Evolutionary conservation across 2,329 filamentous ascomycete genomes (phyloP).

Genomic region (Hawksworthiomyces lignivorus): DNA sequence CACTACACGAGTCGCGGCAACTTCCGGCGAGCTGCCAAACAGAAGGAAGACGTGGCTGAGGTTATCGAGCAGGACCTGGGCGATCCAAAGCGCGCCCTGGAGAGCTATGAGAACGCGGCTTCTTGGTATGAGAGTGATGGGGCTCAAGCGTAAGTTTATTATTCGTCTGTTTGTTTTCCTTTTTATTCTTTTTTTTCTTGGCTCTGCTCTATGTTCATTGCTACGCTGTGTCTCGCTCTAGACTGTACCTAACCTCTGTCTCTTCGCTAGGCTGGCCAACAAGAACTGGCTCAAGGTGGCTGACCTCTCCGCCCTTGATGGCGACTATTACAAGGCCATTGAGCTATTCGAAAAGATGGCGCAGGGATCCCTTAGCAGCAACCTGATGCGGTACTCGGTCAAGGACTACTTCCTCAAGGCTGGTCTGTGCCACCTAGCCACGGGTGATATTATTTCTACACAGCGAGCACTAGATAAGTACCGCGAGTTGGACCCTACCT

Average conservation of each 20-base stretch:
- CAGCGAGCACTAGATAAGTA: constrained; percentile 78
- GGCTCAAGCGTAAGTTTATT: constrained; percentile 61
- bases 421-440: constrained; percentile 77
- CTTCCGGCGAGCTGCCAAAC: constrained; percentile 79
- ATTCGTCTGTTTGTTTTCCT: not conserved
- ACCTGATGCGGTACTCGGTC: constrained; percentile 86
- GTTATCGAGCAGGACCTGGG: constrained; percentile 75
- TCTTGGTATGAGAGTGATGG: constrained; percentile 86
- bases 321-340: constrained; percentile 78
- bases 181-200: not conserved
- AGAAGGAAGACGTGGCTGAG: constrained; percentile 84
- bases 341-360: constrained; percentile 79
- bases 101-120: constrained; percentile 78
- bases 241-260: constrained; percentile 5
- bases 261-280: constrained; percentile 66
- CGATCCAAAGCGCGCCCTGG: constrained; percentile 69
- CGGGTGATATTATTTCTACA: constrained; percentile 66
- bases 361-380: constrained; percentile 71
- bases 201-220: too few relatives aligned
- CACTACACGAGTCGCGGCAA: constrained; percentile 88
- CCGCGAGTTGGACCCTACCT: constrained; percentile 68
- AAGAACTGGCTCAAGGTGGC: constrained; percentile 91
- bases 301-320: constrained; percentile 73
- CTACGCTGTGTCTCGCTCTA: too few relatives aligned
- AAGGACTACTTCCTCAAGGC: constrained; percentile 96